phyloP scores from a whole-genome alignment of 257 asterid genomes.

The Fraxinus quadrangulata region DNA sequence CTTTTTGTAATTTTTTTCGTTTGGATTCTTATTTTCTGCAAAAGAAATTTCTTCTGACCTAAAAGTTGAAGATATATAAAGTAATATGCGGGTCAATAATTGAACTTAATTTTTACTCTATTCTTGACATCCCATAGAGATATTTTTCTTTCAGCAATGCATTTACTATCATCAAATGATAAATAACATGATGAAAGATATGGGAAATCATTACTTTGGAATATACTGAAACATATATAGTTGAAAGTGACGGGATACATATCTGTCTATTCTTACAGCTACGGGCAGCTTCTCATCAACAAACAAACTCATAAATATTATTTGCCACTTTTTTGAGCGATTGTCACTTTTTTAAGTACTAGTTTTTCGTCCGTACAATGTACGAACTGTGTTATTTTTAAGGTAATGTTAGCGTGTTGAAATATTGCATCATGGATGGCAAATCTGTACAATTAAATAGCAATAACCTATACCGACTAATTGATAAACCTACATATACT shows the following conservation, averaged over 20 bases:
- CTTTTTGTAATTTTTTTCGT: too few relatives aligned
- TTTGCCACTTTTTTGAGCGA: too few relatives aligned
- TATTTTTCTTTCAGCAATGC: neutral
- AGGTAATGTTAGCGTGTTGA: too few relatives aligned
- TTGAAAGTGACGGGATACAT: constrained; percentile 11
- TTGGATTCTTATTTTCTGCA: neutral
- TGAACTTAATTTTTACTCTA: too few relatives aligned
- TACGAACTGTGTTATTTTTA: too few relatives aligned
- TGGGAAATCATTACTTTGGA: constrained; percentile 11
- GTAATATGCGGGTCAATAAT: neutral
- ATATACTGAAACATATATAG: constrained; percentile 28
- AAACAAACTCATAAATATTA: too few relatives aligned
- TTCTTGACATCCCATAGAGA: neutral
- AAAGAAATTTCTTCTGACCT: neutral
- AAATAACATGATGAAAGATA: neutral
- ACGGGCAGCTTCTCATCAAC: constrained; percentile 43
- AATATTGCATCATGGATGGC: too few relatives aligned
- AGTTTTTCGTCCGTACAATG: too few relatives aligned
- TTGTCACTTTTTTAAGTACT: too few relatives aligned
- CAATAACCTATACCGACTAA: too few relatives aligned
- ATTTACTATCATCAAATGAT: neutral
- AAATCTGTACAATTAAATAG: too few relatives aligned
- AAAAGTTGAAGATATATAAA: neutral
- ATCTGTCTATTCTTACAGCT: constrained; percentile 43
- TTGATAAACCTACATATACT: too few relatives aligned